Evolutionary conservation across 345 rosid genomes (phyloP), one percentile per base, ranked within the genome.

Genomic region (Atalantia buxifolia): DNA sequence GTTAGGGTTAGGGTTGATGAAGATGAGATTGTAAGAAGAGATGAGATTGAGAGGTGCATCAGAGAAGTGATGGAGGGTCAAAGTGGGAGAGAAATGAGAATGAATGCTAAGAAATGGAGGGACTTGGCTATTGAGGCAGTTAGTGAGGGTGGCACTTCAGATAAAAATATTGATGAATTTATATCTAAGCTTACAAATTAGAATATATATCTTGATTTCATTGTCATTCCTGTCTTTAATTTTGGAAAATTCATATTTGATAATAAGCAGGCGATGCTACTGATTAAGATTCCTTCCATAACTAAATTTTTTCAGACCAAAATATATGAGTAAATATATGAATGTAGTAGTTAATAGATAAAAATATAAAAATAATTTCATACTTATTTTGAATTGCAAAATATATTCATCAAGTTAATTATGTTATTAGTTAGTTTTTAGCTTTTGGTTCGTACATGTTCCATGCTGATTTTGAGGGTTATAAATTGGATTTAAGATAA

Each of bases 61-160:
- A 40, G 10, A 55, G 27, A 60, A 27, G 57, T 74, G 5, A 74
- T 74, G 84, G 86, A 74, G 14, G 80, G 82, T 4, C 55, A 53
- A 22, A 77, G 31, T 69, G 73, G 72, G 2, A 66, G n/a, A 38
- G 75, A 76, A 18, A 35, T 78, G 40, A 80, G 22, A 50, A 30
- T 14, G 21, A 80, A 75, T 59, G 21, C 62, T 22, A 16, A 31
- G 68, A 66, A 75, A 64, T 81, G 82, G 84, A 78, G 61, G 9
- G 76, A 71, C n/a, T 78, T 78, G 69, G 80, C 80, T 24, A 35
- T 74, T 10, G 76, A 84, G 64, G 86, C 84, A 33, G 76, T 72
- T 4, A 22, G 42, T 36, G 82, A 85, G 75, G 93, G 87, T 24
- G 92, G 92, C 69, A 92, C 77, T 74, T 90, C 94, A 4, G 89